Percentiles rank a stretch among this genome's conserved stretches.
These are phyloP conservation scores for Verticillium dahliae DNA, from an alignment of 2,329 filamentous ascomycete species.

Conservation along the genomic window DNA sequence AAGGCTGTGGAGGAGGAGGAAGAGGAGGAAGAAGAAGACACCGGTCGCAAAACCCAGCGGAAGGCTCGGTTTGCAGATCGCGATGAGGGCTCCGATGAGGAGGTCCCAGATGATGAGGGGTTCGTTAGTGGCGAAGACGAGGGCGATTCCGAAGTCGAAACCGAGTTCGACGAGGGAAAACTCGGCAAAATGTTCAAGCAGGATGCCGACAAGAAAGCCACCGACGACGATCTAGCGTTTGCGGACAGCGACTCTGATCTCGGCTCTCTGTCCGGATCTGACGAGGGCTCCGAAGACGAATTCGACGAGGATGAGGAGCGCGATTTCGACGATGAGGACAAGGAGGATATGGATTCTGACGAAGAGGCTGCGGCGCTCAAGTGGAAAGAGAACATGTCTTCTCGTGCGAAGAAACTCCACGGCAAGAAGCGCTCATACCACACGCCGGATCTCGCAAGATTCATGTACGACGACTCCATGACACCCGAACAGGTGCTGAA, in stretches of 20 bases:
- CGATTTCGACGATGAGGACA: constrained; percentile 38
- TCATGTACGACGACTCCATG: constrained; percentile 82
- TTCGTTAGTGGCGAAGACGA: constrained; percentile 48
- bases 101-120: constrained; percentile 43
- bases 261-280: constrained; percentile 68
- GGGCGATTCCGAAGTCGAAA: constrained; percentile 43
- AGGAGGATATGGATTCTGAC: constrained; percentile 48
- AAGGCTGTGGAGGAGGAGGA: constrained; percentile 46
- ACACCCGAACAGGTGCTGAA: constrained; percentile 68
- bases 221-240: constrained; percentile 73
- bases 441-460: constrained; percentile 72
- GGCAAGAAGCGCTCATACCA: constrained; percentile 63
- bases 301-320: constrained; percentile 41
- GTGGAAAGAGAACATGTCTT: constrained; percentile 85
- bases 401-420: constrained; percentile 67
- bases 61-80: constrained; percentile 52
- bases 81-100: constrained; percentile 37
- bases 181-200: constrained; percentile 56
- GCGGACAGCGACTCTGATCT: constrained; percentile 96
- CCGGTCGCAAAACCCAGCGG: constrained; percentile 53
- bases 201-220: constrained; percentile 40
- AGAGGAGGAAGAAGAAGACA: constrained; percentile 38
- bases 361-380: constrained; percentile 67
- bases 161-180: constrained; percentile 52
- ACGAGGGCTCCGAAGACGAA: constrained; percentile 37